A percentile compares a stretch with the other conserved stretches of the same genome.
These are phyloP conservation scores for Cubamyces sp. DNA, from an alignment of 768 basidiomycete genomes.

Conservation along the genomic window DNA sequence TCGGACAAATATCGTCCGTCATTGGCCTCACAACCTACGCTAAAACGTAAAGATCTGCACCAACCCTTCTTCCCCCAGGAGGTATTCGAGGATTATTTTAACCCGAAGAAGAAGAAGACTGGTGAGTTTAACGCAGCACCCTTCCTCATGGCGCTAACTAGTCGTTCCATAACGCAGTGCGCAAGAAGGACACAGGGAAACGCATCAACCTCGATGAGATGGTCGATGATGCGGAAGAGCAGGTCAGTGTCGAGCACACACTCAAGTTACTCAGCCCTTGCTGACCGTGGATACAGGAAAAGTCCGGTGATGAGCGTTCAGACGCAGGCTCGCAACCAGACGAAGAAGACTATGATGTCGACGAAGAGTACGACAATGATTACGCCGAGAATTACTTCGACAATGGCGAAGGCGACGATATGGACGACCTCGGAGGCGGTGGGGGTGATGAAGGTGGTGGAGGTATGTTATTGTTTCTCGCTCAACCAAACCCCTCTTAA, in stretches of 20 bases:
- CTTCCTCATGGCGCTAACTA: not conserved
- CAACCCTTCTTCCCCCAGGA: conserved; percentile 78
- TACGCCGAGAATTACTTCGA: conserved; percentile 93
- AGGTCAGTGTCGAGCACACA: conserved; percentile 37
- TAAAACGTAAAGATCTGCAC: conserved; percentile 73
- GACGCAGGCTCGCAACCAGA: conserved; percentile 66
- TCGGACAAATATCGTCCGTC: conserved; percentile 83
- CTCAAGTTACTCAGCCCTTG: not conserved
- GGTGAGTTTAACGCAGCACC: conserved; percentile 4
- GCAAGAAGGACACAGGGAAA: conserved; percentile 41
- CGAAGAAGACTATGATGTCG: conserved; percentile 81
- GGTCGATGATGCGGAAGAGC: conserved; percentile 65
- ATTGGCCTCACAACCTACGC: conserved; percentile 57
- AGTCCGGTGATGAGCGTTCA: conserved; percentile 71
- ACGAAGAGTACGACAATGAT: conserved; percentile 91
- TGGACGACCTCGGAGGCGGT: conserved; percentile 76
- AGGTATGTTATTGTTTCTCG: conserved; percentile 36
- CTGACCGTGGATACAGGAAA: conserved; percentile 49
- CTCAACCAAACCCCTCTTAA: not conserved
- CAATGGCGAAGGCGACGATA: conserved; percentile 82
- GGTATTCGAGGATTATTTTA: conserved; percentile 80
- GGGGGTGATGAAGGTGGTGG: conserved; percentile 68
- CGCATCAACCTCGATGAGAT: conserved; percentile 70
- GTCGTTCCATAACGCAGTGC: conserved; percentile 1
- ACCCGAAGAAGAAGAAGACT: conserved; percentile 61